Percentiles rank a stretch among this genome's conserved stretches.
Evolutionary conservation across 2,329 filamentous ascomycete species (phyloP).

Genomic region (Ophiostoma tasmaniense): DNA sequence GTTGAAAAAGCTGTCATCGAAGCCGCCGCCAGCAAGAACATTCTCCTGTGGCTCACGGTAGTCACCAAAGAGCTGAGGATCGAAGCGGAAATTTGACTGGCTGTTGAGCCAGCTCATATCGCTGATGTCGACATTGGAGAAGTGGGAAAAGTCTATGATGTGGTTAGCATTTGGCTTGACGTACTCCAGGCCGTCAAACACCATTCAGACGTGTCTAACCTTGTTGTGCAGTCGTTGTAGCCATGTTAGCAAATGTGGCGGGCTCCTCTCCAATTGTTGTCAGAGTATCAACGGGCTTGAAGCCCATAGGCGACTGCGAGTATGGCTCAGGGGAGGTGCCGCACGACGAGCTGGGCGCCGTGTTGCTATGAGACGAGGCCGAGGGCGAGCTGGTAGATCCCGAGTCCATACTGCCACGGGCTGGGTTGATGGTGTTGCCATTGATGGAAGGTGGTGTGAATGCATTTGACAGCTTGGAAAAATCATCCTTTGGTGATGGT

Average conservation of each 20-base stretch:
- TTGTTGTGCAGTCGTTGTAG: slow-evolving; percentile 27
- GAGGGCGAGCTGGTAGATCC: slow-evolving; percentile 56
- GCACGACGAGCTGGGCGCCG: slow-evolving; percentile 55
- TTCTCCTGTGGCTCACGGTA: slow-evolving; percentile 88
- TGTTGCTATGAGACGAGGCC: slow-evolving; percentile 52
- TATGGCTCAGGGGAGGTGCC: slow-evolving; percentile 71
- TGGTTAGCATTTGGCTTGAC: neutral
- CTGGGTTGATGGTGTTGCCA: slow-evolving; percentile 35
- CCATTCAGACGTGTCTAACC: slow-evolving; percentile 17
- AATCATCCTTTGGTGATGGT: slow-evolving; percentile 37
- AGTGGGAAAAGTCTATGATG: slow-evolving; percentile 28
- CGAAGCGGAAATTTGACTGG: slow-evolving; percentile 79
- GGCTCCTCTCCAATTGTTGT: slow-evolving; percentile 61
- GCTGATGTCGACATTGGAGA: slow-evolving; percentile 39
- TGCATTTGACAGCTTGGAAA: slow-evolving; percentile 47
- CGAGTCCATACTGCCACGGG: slow-evolving; percentile 42
- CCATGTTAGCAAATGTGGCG: slow-evolving; percentile 37
- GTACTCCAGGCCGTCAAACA: neutral
- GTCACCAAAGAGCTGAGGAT: slow-evolving; percentile 82
- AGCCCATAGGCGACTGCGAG: slow-evolving; percentile 60
- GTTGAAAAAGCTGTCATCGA: slow-evolving; percentile 61
- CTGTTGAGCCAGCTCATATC: slow-evolving; percentile 67
- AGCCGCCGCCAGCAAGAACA: slow-evolving; percentile 57
- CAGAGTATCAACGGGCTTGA: slow-evolving; percentile 54
- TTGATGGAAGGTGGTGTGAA: slow-evolving; percentile 50